Percentiles rank a stretch among this genome's conserved stretches.
These are phyloP conservation scores for Glaciozyma antarctica DNA, from an alignment of 768 basidiomycete genomes.

Conservation along the genomic window DNA sequence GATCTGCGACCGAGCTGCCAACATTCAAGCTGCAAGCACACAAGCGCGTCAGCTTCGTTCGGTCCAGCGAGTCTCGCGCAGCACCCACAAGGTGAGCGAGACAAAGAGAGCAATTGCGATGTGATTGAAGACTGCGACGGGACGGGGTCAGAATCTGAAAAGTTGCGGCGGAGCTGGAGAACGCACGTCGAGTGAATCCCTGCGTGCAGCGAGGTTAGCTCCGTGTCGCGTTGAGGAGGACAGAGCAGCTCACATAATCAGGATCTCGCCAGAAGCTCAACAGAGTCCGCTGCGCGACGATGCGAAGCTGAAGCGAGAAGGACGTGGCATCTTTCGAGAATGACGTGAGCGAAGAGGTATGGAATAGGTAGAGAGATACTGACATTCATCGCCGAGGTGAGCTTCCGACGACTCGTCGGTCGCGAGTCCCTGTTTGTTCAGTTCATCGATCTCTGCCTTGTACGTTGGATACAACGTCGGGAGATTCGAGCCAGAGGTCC, in stretches of 20 bases:
- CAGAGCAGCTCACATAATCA: conserved; percentile 53
- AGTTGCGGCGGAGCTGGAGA: too few species aligned
- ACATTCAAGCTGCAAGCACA: conserved; percentile 52
- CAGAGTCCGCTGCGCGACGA: conserved; percentile 59
- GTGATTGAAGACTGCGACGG: conserved; percentile 52
- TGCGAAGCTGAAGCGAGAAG: conserved; percentile 61
- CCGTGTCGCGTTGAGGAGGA: neutral
- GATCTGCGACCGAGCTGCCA: conserved; percentile 50
- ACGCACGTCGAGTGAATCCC: conserved; percentile 43
- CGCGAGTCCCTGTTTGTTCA: conserved; percentile 24
- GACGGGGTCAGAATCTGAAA: too few species aligned
- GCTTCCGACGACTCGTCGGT: neutral
- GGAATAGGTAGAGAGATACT: neutral
- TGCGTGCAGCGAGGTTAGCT: neutral
- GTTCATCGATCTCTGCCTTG: conserved; percentile 37
- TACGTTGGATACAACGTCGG: conserved; percentile 45
- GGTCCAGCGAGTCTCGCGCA: too few species aligned
- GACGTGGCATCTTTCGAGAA: conserved; percentile 50
- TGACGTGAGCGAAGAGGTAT: fast-evolving
- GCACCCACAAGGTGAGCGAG: conserved; percentile 54
- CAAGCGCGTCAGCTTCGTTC: too few species aligned
- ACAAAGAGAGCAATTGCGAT: conserved; percentile 49
- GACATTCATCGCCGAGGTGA: neutral
- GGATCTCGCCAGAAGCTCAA: conserved; percentile 68
- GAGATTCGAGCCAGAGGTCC: conserved; percentile 70